Conservation (phyloP, 345 rosid species). For the Populus alba region DNA sequence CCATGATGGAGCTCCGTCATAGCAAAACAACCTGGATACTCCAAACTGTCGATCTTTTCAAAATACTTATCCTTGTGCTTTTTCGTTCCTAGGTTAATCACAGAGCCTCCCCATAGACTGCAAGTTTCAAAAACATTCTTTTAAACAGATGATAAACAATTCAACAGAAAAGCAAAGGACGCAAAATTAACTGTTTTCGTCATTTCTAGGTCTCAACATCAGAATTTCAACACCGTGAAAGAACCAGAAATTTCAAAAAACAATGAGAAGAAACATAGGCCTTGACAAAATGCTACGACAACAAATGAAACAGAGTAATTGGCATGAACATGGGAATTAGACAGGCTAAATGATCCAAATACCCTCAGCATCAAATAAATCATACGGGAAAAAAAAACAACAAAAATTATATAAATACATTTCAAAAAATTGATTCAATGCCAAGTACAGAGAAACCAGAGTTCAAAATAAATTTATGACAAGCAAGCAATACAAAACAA, state of each 20-base stretch:
- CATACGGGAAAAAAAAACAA: neutral
- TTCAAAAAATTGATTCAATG: neutral
- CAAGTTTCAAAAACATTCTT: slow-evolving; percentile 8
- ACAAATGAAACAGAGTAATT: neutral
- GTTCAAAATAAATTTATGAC: neutral
- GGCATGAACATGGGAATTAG: neutral
- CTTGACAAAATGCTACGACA: neutral
- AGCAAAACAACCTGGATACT: slow-evolving; percentile 94
- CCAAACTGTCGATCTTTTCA: slow-evolving; percentile 75
- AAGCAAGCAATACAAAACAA: neutral
- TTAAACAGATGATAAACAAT: neutral
- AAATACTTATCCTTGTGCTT: slow-evolving; percentile 88
- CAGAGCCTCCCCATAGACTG: slow-evolving; percentile 99
- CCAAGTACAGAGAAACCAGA: neutral
- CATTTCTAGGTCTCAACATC: neutral
- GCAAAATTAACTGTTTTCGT: neutral
- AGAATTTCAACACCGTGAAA: neutral
- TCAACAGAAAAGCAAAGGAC: neutral
- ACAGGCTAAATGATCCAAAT: neutral
- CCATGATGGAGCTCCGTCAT: slow-evolving; percentile 99
- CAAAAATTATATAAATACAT: no score
- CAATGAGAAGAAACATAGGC: neutral
- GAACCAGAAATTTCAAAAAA: neutral
- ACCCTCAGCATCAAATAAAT: neutral
- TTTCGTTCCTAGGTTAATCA: slow-evolving; percentile 91